These are phyloP conservation scores for Nymphaea thermarum DNA, from an alignment of 164 flowering plant species.

Conservation along the genomic window DNA sequence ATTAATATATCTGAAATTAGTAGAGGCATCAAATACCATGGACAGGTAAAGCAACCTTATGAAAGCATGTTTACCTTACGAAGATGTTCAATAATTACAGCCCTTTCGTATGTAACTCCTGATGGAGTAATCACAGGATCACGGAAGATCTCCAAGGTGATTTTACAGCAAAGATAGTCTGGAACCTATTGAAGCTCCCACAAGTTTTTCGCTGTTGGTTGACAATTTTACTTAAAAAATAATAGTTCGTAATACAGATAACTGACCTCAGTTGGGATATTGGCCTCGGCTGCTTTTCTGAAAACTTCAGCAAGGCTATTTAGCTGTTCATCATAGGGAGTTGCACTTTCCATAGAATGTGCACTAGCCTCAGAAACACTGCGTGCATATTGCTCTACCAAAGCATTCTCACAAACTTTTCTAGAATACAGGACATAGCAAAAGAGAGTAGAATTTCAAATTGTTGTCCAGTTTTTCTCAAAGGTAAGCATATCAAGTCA, in stretches of 20 bases:
- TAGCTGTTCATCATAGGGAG: conserved; percentile 26
- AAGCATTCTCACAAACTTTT: conserved; percentile 67
- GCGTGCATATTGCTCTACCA: conserved; percentile 30
- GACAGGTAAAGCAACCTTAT: not conserved
- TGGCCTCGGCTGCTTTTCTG: conserved; percentile 57
- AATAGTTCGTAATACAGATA: not conserved
- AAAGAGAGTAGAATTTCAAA: not conserved
- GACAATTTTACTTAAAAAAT: not conserved
- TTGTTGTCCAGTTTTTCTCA: not conserved
- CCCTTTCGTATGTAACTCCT: conserved; percentile 85
- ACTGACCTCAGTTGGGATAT: conserved; percentile 58
- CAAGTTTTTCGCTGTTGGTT: not conserved
- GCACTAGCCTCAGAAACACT: conserved; percentile 36
- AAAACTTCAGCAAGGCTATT: conserved; percentile 38
- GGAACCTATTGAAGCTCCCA: conserved; percentile 43
- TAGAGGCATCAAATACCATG: not conserved
- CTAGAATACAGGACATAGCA: conserved; percentile 20
- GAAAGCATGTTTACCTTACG: conserved; percentile 37
- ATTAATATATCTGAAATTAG: not conserved
- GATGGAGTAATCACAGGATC: conserved; percentile 95
- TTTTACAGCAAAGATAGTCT: conserved; percentile 80
- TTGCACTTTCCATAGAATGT: conserved; percentile 20
- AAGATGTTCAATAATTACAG: conserved; percentile 72
- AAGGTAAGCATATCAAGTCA: not conserved
- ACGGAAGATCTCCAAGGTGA: conserved; percentile 75